Conservation (phyloP, 805 yeast genomes). For the Teunomyces stri region DNA sequence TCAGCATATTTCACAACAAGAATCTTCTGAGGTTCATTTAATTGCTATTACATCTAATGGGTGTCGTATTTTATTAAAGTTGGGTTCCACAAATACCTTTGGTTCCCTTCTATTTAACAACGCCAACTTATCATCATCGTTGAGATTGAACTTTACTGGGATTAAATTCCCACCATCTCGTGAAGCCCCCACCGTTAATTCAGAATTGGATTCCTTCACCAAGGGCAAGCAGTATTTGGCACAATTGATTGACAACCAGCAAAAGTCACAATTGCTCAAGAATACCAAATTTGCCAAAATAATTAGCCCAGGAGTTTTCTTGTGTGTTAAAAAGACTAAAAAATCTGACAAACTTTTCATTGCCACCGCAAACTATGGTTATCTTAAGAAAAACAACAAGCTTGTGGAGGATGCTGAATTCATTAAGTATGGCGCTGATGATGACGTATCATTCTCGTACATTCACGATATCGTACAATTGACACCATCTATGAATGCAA, state of each 20-base stretch:
- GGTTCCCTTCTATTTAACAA: constrained; percentile 14
- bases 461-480: constrained; percentile 74
- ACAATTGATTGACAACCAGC: constrained; percentile 39
- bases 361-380: constrained; percentile 82
- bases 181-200: constrained; percentile 38
- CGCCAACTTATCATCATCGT: constrained; percentile 21
- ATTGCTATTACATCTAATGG: constrained; percentile 82
- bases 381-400: constrained; percentile 67
- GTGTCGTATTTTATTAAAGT: constrained; percentile 66
- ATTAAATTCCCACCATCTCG: constrained; percentile 67
- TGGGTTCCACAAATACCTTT: constrained; percentile 13
- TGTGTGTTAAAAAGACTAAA: constrained; percentile 57
- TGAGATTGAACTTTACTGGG: constrained; percentile 39
- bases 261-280: constrained; percentile 55
- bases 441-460: constrained; percentile 25
- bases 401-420: constrained; percentile 81
- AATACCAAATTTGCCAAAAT: constrained; percentile 59
- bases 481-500: constrained; percentile 68
- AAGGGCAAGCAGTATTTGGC: constrained; percentile 40
- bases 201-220: constrained; percentile 42
- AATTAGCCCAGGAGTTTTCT: constrained; percentile 82
- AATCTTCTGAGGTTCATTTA: constrained; percentile 66
- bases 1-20: constrained; percentile 57
- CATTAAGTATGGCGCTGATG: constrained; percentile 30
- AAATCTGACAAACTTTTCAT: constrained; percentile 57